Conservation (phyloP, 2,329 filamentous ascomycete species). For the Phoma sp. region DNA sequence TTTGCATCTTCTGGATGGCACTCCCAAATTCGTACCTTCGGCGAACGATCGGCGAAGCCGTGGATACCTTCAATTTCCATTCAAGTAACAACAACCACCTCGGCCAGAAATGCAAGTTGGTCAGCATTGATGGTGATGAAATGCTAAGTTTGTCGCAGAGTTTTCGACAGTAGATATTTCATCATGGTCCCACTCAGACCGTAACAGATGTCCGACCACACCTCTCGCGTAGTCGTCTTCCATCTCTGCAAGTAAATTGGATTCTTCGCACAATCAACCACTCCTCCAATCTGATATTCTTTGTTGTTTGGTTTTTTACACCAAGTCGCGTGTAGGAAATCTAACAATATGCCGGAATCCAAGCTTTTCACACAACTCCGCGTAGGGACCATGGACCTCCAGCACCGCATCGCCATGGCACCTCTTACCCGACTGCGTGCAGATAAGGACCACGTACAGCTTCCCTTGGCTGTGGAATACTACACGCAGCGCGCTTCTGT, state of each 20-base stretch:
- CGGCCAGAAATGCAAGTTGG: neutral
- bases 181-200: no score
- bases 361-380: conserved; percentile 40
- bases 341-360: neutral
- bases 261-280: neutral
- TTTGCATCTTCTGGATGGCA: no score
- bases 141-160: neutral
- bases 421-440: conserved; percentile 49
- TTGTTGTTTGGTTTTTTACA: neutral
- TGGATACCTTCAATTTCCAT: neutral
- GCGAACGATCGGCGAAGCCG: conserved; percentile 13
- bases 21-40: neutral
- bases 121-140: neutral
- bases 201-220: no score
- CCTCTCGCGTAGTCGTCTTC: neutral
- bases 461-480: conserved; percentile 53
- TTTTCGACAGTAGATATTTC: neutral
- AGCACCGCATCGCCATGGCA: conserved; percentile 41
- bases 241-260: neutral
- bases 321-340: no score
- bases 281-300: neutral
- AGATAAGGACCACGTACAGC: conserved; percentile 54
- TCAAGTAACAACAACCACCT: neutral
- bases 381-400: conserved; percentile 33
- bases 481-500: conserved; percentile 60